Evolutionary conservation across 441 rosid species (phyloP).

Genomic region (Flueggea neowawraea): DNA sequence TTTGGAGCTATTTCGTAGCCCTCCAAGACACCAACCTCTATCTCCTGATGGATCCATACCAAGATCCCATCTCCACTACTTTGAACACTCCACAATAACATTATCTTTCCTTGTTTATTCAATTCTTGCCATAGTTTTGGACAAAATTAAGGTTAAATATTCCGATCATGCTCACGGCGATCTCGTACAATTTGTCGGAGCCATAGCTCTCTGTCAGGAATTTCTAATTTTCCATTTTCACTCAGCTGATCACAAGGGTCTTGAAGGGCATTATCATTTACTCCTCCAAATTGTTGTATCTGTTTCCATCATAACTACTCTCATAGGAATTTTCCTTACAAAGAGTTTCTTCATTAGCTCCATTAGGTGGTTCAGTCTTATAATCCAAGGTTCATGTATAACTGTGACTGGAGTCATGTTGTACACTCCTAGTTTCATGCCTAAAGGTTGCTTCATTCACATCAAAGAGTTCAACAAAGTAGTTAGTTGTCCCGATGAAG

Average conservation of each 20-base stretch:
- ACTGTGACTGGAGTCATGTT: constrained; percentile 59
- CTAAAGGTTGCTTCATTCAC: constrained; percentile 57
- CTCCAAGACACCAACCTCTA: constrained; percentile 57
- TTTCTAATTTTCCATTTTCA: constrained; percentile 68
- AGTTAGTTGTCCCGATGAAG: constrained; percentile 47
- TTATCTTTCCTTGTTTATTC: constrained; percentile 55
- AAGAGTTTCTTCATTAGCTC: constrained; percentile 62
- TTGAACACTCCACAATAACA: constrained; percentile 69
- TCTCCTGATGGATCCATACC: constrained; percentile 70
- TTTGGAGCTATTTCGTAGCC: constrained; percentile 61
- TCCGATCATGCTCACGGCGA: constrained; percentile 5
- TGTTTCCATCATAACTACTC: constrained; percentile 49
- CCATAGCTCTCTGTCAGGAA: constrained; percentile 55
- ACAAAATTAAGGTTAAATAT: constrained; percentile 16
- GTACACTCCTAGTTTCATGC: constrained; percentile 61
- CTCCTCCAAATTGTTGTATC: constrained; percentile 42
- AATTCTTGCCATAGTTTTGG: constrained; percentile 49
- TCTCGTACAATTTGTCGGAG: constrained; percentile 46
- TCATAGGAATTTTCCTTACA: constrained; percentile 49
- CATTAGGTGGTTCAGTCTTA: constrained; percentile 49
- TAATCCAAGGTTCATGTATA: constrained; percentile 76
- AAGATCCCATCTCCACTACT: constrained; percentile 66
- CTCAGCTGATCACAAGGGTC: constrained; percentile 67
- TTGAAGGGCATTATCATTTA: constrained; percentile 79
- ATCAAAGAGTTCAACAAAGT: constrained; percentile 53